Base-by-base conservation (phyloP, 345 rosid genomes). In the Excoecaria cochinchinensis region DNA sequence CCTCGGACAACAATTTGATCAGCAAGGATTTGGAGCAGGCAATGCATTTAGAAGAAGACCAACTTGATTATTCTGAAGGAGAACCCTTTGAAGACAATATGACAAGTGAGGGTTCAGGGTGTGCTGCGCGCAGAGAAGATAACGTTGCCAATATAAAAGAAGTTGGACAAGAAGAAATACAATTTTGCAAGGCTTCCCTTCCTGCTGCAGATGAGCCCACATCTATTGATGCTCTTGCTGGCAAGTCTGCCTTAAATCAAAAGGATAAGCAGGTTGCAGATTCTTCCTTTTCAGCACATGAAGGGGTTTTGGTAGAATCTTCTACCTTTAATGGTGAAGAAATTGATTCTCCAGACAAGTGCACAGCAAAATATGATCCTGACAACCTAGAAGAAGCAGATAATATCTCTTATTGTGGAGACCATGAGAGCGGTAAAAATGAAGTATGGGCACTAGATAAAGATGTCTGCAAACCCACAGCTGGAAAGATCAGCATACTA, bases 171-270 rank as follows among this genome's bases (percentile, higher is more conserved):
- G 39, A 7, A 24, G 48, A 22, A 70, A 63, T 39, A 65, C 55
- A 60, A 15, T 22, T 17, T 15, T 70, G 16, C 44, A 11, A 53
- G 16, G 25, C 63, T 68, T 52, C 19, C 67, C 48, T 17, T n/a
- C 12, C 39, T 14, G 66, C 50, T 58, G 17, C 55, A n/a, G 76
- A 78, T 59, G 76, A 77, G 7, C 61, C 60, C 57, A 53, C 24
- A 13, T 8, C 10, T 74, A 44, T 42, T 21, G 60, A 16, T 58
- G 59, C 22, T 24, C 36, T 42, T 25, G 68, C 67, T 52, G 74
- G 36, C 21, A 16, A 31, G 61, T 67, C 60, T 70, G 74, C 66
- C 31, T 46, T 60, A 63, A 70, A 63, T 50, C 70, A 60, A 75
- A 74, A 40, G 55, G 63, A 51, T 25, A 50, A 22, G 59, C 31